phyloP scores from a whole-genome alignment of 495 filamentous ascomycete species.

The Viridothelium virens region DNA sequence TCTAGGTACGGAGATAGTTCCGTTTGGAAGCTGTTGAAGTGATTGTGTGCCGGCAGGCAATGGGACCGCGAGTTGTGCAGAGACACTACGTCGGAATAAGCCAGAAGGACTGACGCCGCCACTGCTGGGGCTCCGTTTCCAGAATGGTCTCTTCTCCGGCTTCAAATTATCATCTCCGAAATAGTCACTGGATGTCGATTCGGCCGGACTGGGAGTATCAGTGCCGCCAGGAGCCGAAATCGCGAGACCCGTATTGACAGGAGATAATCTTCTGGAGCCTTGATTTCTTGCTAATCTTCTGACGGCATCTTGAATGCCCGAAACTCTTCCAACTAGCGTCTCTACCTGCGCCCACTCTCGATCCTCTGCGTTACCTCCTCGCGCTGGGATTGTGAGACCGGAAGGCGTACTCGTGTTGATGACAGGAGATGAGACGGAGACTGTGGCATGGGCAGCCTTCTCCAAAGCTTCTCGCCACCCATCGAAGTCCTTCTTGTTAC shows the following conservation, averaged over 20 bases:
- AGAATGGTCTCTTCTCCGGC: conserved; percentile 56
- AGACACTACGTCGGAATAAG: conserved; percentile 41
- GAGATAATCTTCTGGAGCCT: conserved; percentile 51
- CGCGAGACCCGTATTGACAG: conserved; percentile 25
- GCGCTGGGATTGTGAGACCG: conserved; percentile 32
- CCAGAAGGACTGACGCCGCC: conserved; percentile 36
- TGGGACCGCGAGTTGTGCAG: conserved; percentile 55
- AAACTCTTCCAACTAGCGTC: conserved; percentile 67
- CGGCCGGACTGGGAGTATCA: conserved; percentile 31
- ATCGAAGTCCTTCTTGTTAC: conserved; percentile 70
- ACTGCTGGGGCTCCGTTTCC: conserved; percentile 76
- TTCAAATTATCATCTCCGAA: conserved; percentile 33
- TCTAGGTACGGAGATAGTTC: conserved; percentile 32
- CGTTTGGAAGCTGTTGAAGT: conserved; percentile 35
- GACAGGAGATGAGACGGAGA: not conserved
- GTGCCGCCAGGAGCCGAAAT: conserved; percentile 25
- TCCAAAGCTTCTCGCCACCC: conserved; percentile 84
- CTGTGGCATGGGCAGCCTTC: conserved; percentile 49
- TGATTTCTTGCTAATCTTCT: conserved; percentile 76
- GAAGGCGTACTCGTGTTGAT: conserved; percentile 30
- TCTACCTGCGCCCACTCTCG: conserved; percentile 81
- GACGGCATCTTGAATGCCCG: conserved; percentile 82
- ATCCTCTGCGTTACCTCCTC: conserved; percentile 49
- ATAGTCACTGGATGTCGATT: conserved; percentile 36
- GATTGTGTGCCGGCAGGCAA: conserved; percentile 35